Percentiles rank a stretch among this genome's conserved stretches.
These are phyloP conservation scores for Ceratobasidium sp. DNA, from an alignment of 1,284 basidiomycete genomes.

Conservation along the genomic window DNA sequence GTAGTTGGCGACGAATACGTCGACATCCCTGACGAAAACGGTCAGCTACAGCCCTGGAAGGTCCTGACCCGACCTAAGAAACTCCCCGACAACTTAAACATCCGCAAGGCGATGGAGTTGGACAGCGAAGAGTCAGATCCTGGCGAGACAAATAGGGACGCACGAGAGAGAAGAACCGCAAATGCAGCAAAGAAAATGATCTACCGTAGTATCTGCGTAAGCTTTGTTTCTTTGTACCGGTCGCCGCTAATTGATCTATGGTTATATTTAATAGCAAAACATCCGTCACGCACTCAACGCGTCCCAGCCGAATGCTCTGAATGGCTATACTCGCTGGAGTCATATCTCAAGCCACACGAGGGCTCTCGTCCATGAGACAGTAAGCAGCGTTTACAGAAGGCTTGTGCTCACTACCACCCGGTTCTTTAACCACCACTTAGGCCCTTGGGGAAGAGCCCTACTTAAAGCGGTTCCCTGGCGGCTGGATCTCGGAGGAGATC, in stretches of 20 bases:
- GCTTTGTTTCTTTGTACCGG: background rate
- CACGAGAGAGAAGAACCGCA: too few relatives aligned
- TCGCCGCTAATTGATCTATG: background rate
- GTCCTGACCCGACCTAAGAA: background rate
- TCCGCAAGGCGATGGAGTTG: background rate
- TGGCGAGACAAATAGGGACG: background rate
- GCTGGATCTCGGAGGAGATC: slow-evolving; percentile 10
- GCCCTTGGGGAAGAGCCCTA: slow-evolving; percentile 1
- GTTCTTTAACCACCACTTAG: background rate
- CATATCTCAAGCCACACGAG: background rate
- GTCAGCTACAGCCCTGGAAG: background rate
- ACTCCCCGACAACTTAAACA: background rate
- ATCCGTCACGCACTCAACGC: slow-evolving; percentile 2
- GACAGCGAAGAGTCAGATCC: background rate
- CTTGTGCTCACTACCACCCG: too few relatives aligned
- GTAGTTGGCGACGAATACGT: background rate
- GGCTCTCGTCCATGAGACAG: background rate
- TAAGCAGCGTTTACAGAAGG: background rate
- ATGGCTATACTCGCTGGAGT: background rate
- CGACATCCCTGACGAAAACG: background rate
- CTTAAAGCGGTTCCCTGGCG: background rate
- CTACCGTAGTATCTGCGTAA: slow-evolving; percentile 1
- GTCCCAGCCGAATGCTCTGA: background rate
- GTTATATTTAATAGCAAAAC: background rate
- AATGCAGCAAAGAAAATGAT: background rate